These are phyloP conservation scores for Apiosordaria backusii DNA, from an alignment of 495 filamentous ascomycete species.

Conservation along the genomic window DNA sequence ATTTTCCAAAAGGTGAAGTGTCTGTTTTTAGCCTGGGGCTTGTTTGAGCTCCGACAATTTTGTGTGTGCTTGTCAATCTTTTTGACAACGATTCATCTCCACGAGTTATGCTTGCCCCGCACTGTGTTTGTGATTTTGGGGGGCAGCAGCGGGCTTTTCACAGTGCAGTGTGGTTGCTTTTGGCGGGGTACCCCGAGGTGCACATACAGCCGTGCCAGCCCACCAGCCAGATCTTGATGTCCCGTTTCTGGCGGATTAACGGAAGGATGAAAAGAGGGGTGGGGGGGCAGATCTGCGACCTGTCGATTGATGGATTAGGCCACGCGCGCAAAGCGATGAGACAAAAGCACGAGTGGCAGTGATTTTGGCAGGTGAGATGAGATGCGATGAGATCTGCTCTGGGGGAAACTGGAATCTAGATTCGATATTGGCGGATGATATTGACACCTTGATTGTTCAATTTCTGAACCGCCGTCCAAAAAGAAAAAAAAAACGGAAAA, in stretches of 20 bases:
- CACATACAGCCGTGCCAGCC: not conserved
- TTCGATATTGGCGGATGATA: not conserved
- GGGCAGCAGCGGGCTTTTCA: not conserved
- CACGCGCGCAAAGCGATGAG: not conserved
- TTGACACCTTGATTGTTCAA: too few species aligned
- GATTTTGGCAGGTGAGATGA: not conserved
- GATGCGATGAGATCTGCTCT: not conserved
- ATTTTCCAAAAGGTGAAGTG: not conserved
- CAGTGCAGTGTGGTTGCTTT: not conserved
- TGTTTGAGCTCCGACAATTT: not conserved
- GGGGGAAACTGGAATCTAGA: too few species aligned
- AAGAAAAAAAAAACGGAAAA: too few species aligned
- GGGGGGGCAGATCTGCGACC: not conserved
- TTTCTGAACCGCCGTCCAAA: too few species aligned
- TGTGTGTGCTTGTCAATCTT: too few species aligned
- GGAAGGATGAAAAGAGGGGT: not conserved
- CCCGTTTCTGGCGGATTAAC: not conserved
- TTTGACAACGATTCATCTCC: not conserved
- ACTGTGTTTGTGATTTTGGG: not conserved
- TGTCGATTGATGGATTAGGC: not conserved
- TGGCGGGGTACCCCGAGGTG: not conserved
- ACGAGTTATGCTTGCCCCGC: not conserved
- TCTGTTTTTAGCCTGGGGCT: not conserved
- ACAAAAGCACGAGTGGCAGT: not conserved
- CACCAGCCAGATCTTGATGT: not conserved